phyloP scores from a whole-genome alignment of 345 rosid genomes.

The Melastoma malabathricum region DNA sequence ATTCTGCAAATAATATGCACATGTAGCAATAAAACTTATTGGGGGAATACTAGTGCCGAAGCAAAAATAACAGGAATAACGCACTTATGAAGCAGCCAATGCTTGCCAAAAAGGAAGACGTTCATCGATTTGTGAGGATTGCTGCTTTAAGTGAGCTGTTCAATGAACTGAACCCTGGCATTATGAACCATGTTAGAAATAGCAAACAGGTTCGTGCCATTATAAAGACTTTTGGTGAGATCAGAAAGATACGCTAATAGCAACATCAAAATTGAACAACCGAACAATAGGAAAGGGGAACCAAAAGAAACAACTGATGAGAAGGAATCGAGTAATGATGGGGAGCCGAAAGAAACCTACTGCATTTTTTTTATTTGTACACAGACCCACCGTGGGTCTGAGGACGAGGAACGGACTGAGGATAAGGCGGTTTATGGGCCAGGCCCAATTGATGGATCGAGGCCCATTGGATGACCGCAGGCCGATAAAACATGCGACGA shows the following conservation, averaged over 20 bases:
- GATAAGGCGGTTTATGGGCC: too few species aligned
- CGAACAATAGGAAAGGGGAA: conserved; percentile 21
- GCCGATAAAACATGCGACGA: too few species aligned
- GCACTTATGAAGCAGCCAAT: conserved; percentile 47
- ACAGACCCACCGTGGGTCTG: too few species aligned
- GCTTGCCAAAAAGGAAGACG: conserved; percentile 60
- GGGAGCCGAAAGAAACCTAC: too few species aligned
- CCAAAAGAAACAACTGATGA: conserved; percentile 12
- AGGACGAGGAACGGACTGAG: too few species aligned
- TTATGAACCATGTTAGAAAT: conserved; percentile 78
- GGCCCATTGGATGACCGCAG: too few species aligned
- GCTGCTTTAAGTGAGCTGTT: conserved; percentile 86
- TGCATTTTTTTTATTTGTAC: too few species aligned
- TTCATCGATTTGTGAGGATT: conserved; percentile 62
- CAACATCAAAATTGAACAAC: conserved; percentile 14
- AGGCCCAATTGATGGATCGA: too few species aligned
- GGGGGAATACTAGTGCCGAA: conserved; percentile 58
- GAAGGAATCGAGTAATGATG: conserved; percentile 10
- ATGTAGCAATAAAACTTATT: too few species aligned
- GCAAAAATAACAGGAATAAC: conserved; percentile 43
- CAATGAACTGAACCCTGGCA: conserved; percentile 80
- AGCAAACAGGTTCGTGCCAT: conserved; percentile 82
- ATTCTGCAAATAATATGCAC: too few species aligned
- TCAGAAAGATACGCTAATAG: conserved; percentile 28
- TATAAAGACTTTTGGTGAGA: conserved; percentile 62